A percentile compares a stretch with the other conserved stretches of the same genome.
Evolutionary conservation across 164 flowering plant genomes (phyloP).

Genomic region (Tetracentron sinense): DNA sequence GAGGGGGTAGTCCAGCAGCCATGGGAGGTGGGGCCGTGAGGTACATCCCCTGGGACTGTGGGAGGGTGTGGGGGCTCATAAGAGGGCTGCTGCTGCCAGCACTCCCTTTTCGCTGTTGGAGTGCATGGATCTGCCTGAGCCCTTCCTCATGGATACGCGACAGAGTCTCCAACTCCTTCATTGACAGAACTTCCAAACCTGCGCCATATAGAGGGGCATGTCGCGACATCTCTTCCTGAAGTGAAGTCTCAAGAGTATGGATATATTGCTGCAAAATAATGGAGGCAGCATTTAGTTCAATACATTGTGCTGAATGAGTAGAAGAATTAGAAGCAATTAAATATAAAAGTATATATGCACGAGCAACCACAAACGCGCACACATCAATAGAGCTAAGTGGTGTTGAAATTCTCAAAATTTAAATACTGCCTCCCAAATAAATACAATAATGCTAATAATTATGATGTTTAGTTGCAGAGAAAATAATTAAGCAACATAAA

Average conservation of each 20-base stretch:
- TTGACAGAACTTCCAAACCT: conserved; percentile 82
- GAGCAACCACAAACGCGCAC: no score
- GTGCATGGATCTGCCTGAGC: conserved; percentile 75
- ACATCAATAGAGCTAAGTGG: no score
- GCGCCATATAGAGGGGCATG: conserved; percentile 99
- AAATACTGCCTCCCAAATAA: no score
- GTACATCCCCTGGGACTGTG: conserved; percentile 60
- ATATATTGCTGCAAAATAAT: conserved; percentile 73
- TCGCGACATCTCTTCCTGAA: conserved; percentile 94
- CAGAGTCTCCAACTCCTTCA: conserved; percentile 89
- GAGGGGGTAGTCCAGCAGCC: conserved; percentile 63
- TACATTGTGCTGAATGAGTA: no score
- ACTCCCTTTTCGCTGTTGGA: conserved; percentile 70
- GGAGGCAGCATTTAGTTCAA: not conserved
- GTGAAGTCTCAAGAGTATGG: conserved; percentile 63
- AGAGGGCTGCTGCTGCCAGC: conserved; percentile 60
- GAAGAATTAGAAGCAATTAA: no score
- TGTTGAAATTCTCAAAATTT: no score
- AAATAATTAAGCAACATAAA: no score
- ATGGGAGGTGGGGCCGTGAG: conserved; percentile 48
- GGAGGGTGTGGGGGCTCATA: conserved; percentile 48
- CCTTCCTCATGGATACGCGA: conserved; percentile 95
- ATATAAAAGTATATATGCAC: no score
- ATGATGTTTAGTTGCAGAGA: no score
- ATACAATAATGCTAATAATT: no score